phyloP scores from a whole-genome alignment of 495 filamentous ascomycete genomes.

The Annulohypoxylon stygium region DNA sequence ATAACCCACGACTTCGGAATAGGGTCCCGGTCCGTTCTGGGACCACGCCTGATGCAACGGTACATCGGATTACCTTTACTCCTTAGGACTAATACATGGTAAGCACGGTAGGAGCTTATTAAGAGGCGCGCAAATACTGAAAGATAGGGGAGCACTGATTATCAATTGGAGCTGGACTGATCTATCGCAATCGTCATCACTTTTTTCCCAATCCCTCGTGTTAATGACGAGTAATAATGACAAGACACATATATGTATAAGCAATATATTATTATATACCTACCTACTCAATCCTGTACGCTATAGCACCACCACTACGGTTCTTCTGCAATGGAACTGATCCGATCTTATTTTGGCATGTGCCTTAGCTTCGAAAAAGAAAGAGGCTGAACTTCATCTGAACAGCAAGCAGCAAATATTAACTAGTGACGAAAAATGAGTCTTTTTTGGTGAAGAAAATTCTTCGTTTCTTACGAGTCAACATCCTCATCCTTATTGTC shows the following conservation, averaged over 20 bases:
- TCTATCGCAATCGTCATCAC: constrained; percentile 36
- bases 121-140: constrained; percentile 1
- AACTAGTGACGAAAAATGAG: background rate
- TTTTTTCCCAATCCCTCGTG: constrained; percentile 26
- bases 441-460: background rate
- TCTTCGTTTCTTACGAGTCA: constrained; percentile 1
- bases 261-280: constrained; percentile 5
- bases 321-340: constrained; percentile 19
- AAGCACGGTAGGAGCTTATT: constrained; percentile 6
- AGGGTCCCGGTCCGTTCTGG: constrained; percentile 35
- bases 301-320: constrained; percentile 10
- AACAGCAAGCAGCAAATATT: background rate
- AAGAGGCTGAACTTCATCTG: constrained; percentile 23
- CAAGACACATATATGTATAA: constrained; percentile 10
- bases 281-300: background rate
- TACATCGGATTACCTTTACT: constrained; percentile 16
- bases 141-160: constrained; percentile 5
- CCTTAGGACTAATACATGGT: background rate
- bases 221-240: constrained; percentile 26
- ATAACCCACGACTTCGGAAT: constrained; percentile 46
- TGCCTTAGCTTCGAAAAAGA: background rate
- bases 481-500: background rate
- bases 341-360: background rate
- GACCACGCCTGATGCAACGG: constrained; percentile 30
- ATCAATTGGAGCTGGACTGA: constrained; percentile 28